phyloP scores from a whole-genome alignment of 805 yeast genomes.

The Grigorovia transvaalensis region DNA sequence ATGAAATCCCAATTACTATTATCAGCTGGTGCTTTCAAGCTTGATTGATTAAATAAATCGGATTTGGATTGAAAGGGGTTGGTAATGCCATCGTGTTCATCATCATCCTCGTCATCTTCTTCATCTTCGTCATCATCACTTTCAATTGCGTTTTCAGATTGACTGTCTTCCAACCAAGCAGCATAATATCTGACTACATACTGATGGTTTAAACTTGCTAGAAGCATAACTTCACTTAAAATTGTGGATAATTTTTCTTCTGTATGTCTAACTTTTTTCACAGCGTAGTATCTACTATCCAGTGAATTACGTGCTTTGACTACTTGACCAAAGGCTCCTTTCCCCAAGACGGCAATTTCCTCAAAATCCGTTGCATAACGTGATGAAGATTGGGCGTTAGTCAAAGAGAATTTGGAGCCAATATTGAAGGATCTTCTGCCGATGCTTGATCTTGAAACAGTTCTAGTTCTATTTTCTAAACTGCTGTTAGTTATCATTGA shows the following conservation, averaged over 20 bases:
- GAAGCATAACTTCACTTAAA: constrained; percentile 80
- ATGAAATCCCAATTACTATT: constrained; percentile 50
- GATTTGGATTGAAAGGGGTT: background rate
- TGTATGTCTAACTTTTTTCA: constrained; percentile 79
- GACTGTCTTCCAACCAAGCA: constrained; percentile 86
- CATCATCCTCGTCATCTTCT: constrained; percentile 13
- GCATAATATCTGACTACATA: constrained; percentile 94
- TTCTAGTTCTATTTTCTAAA: constrained; percentile 6
- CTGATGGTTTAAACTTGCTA: constrained; percentile 88
- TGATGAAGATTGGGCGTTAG: constrained; percentile 35
- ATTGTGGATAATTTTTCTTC: constrained; percentile 71
- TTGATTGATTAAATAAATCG: constrained; percentile 20
- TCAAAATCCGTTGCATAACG: constrained; percentile 90
- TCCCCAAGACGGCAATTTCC: constrained; percentile 82
- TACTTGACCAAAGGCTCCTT: constrained; percentile 96
- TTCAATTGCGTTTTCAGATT: constrained; percentile 29
- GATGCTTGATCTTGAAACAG: constrained; percentile 19
- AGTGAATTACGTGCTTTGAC: constrained; percentile 90
- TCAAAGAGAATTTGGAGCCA: constrained; percentile 28
- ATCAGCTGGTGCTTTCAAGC: constrained; percentile 23
- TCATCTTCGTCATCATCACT: constrained; percentile 24
- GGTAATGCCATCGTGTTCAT: constrained; percentile 1
- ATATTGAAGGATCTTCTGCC: constrained; percentile 34
- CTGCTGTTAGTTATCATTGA: background rate
- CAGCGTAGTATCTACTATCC: constrained; percentile 92